Percentiles rank a stretch among this genome's conserved stretches.
These are phyloP conservation scores for Talaromyces stipitatus DNA, from an alignment of 495 filamentous ascomycete genomes.

Conservation along the genomic window DNA sequence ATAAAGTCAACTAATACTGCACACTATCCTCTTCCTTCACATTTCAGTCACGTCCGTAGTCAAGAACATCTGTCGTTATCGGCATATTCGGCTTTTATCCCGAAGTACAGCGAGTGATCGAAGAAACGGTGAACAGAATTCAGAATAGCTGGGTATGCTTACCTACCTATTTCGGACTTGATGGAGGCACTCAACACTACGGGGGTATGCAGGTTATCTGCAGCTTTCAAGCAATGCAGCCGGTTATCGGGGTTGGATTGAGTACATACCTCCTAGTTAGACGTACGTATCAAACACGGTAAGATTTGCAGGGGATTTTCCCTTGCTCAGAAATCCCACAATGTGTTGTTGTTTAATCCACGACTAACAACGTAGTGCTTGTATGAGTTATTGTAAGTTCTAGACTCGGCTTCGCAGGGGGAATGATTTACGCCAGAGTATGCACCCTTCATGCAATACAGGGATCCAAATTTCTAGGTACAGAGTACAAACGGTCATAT, in stretches of 20 bases:
- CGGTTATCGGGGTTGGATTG: background rate
- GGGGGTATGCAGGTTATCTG: background rate
- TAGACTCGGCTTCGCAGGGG: background rate
- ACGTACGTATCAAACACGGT: background rate
- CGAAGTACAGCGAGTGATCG: background rate
- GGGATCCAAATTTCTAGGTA: background rate
- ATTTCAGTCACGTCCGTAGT: background rate
- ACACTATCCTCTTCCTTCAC: background rate
- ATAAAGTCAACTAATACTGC: background rate
- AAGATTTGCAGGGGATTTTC: background rate
- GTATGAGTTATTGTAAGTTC: background rate
- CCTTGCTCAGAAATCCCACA: background rate
- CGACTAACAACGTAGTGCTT: background rate
- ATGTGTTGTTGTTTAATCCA: background rate
- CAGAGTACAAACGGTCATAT: too few relatives aligned
- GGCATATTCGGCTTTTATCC: background rate
- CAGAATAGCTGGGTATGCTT: background rate
- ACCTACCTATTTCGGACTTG: background rate
- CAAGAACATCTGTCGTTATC: background rate
- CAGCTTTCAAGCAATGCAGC: background rate
- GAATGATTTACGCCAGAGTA: background rate
- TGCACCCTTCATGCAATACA: too few relatives aligned
- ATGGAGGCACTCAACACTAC: background rate
- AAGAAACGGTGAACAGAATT: background rate
- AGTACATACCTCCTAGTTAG: too few relatives aligned